These are phyloP conservation scores for Fusarium foetens DNA, from an alignment of 2,329 filamentous ascomycete species.

Conservation along the genomic window DNA sequence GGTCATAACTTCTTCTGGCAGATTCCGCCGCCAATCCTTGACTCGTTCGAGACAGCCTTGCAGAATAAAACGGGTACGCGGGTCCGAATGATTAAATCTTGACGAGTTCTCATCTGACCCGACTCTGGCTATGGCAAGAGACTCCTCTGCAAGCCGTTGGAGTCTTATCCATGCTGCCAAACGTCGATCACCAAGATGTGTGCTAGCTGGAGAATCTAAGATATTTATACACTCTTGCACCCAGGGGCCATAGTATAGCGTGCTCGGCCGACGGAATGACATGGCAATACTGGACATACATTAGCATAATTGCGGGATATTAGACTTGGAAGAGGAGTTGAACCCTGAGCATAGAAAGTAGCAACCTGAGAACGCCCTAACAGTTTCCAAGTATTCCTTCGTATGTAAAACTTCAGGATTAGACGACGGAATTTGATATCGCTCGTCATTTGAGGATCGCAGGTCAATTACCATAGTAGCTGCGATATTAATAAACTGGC, in stretches of 20 bases:
- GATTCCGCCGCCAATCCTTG: background rate
- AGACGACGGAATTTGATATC: background rate
- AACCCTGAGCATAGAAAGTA: background rate
- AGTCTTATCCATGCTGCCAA: background rate
- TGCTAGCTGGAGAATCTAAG: background rate
- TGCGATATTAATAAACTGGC: background rate
- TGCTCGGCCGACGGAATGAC: background rate
- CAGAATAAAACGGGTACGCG: background rate
- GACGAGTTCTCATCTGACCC: background rate
- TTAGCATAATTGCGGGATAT: background rate
- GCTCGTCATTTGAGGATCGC: background rate
- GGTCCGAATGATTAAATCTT: rapidly evolving
- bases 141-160: background rate
- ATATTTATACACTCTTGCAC: background rate
- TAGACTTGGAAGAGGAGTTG: rapidly evolving
- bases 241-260: background rate
- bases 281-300: background rate
- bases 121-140: background rate
- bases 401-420: rapidly evolving
- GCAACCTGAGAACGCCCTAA: background rate
- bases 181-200: background rate
- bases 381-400: background rate
- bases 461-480: background rate
- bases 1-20: background rate
- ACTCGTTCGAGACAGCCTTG: background rate